Evolutionary conservation across 83 land plant genomes (phyloP).

Genomic region (Picea abies): DNA sequence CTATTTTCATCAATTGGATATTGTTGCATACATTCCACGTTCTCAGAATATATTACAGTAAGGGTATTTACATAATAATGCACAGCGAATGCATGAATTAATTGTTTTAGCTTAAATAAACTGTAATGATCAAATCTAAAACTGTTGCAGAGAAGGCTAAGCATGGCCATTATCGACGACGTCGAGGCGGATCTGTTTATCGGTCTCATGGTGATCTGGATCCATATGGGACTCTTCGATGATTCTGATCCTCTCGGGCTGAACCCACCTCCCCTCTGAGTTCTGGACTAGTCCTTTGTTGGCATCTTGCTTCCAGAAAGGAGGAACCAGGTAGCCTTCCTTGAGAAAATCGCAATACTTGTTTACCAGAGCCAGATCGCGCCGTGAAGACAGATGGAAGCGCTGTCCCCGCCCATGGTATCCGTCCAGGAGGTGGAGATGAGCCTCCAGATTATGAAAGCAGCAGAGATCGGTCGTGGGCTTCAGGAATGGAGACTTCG

Average conservation of each 20-base stretch:
- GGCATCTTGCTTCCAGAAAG: conserved; percentile 54
- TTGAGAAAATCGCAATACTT: conserved; percentile 53
- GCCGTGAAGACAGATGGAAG: conserved; percentile 23
- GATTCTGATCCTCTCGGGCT: conserved; percentile 40
- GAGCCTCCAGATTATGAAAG: conserved; percentile 73
- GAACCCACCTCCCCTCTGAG: conserved; percentile 36
- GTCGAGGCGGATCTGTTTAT: no score
- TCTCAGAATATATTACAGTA: no score
- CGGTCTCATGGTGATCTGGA: not conserved
- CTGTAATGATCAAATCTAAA: no score
- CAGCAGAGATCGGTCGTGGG: conserved; percentile 28
- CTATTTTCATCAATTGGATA: no score
- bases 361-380: conserved; percentile 60
- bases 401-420: conserved; percentile 31
- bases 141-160: no score
- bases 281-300: conserved; percentile 56
- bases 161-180: no score
- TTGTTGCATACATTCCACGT: no score
- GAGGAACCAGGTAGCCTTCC: conserved; percentile 32
- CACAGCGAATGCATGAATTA: no score
- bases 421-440: conserved; percentile 59
- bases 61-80: no score
- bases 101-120: no score
- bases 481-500: conserved; percentile 43
- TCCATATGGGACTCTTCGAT: conserved; percentile 21